Conservation (phyloP, 169 alveolate species). For the Cryptosporidium meleagridis region DNA sequence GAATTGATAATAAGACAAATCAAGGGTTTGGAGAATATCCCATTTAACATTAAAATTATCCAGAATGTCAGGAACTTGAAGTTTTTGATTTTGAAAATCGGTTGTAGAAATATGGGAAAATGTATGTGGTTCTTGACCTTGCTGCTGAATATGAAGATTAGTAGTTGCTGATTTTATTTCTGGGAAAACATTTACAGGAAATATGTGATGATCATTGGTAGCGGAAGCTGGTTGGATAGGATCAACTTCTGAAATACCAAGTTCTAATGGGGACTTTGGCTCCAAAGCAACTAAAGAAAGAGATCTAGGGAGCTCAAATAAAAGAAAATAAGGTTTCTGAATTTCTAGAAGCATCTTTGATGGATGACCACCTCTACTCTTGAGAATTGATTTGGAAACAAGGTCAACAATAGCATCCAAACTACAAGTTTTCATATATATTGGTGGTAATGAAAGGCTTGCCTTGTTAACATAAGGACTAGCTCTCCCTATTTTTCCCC, state of each 20-base stretch:
- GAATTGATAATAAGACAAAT: constrained; percentile 44
- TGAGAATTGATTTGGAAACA: constrained; percentile 35
- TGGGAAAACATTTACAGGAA: background rate
- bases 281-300: constrained; percentile 49
- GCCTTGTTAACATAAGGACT: constrained; percentile 14
- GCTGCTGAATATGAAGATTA: background rate
- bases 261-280: constrained; percentile 5
- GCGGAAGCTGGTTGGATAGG: background rate
- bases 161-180: background rate
- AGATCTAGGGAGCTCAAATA: constrained; percentile 21
- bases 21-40: constrained; percentile 13
- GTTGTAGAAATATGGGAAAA: background rate
- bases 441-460: constrained; percentile 56
- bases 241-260: background rate
- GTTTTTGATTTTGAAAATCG: background rate
- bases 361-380: constrained; percentile 9
- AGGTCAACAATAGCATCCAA: constrained; percentile 54
- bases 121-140: background rate
- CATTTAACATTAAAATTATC: constrained; percentile 23
- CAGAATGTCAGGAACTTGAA: background rate
- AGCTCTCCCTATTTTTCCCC: constrained; percentile 40
- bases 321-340: constrained; percentile 34
- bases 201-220: background rate
- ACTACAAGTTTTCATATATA: constrained; percentile 29
- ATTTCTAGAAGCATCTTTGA: constrained; percentile 16